Conservation (phyloP, 1,284 basidiomycete genomes). For the Sanghuangporus weigelae region DNA sequence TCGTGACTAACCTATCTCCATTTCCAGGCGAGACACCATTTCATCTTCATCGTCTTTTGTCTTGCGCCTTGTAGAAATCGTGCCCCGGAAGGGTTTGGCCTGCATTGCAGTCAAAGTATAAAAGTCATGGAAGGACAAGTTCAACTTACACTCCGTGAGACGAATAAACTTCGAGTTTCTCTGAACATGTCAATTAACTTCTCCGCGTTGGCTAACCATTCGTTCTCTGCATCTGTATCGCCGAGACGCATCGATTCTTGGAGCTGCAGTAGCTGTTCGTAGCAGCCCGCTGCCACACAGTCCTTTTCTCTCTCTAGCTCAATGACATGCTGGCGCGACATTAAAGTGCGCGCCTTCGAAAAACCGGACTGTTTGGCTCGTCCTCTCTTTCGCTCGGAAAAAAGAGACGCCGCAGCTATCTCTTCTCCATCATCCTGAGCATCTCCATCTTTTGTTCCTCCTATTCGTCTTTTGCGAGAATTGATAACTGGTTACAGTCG, state of each 20-base stretch:
- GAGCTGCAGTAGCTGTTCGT: slow-evolving; percentile 42
- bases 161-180: slow-evolving; percentile 79
- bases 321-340: slow-evolving; percentile 49
- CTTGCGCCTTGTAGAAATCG: neutral
- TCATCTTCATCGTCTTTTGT: slow-evolving; percentile 38
- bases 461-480: slow-evolving; percentile 48
- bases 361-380: slow-evolving; percentile 32
- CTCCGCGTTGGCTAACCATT: slow-evolving; percentile 83
- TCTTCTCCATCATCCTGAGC: slow-evolving; percentile 22
- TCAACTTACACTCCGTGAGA: slow-evolving; percentile 23
- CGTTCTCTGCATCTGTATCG: slow-evolving; percentile 41
- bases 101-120: slow-evolving; percentile 19
- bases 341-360: slow-evolving; percentile 35
- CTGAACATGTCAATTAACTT: slow-evolving; percentile 86
- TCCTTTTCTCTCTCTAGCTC: slow-evolving; percentile 61
- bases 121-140: neutral
- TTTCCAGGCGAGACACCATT: slow-evolving; percentile 31
- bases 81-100: slow-evolving; percentile 20
- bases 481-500: slow-evolving; percentile 49
- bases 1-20: slow-evolving; percentile 8
- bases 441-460: slow-evolving; percentile 22
- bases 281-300: slow-evolving; percentile 49
- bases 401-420: slow-evolving; percentile 40
- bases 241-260: slow-evolving; percentile 36
- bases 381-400: slow-evolving; percentile 43